A percentile compares a stretch with the other conserved stretches of the same genome.
Evolutionary conservation across 139 green algal genomes (phyloP).

Genomic region (Spirogloea muscicola): DNA sequence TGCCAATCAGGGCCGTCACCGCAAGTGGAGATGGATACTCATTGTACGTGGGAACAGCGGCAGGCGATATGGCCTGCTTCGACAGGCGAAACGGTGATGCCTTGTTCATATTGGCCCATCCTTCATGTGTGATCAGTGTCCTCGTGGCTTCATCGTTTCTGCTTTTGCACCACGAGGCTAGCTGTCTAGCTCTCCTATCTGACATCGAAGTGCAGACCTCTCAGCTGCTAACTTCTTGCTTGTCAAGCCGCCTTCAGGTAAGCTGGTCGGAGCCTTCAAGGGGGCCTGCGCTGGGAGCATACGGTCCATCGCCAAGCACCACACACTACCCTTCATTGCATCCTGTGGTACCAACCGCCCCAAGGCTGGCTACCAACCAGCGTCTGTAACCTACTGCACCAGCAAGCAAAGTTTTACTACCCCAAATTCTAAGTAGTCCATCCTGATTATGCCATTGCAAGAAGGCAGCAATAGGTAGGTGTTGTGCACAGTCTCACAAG

Average conservation of each 20-base stretch:
- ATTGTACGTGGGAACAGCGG: not conserved
- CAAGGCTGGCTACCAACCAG: too few relatives aligned
- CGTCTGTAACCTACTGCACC: too few relatives aligned
- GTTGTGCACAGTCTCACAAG: not conserved
- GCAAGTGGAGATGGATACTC: not conserved
- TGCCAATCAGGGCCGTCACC: not conserved
- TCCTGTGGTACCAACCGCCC: not conserved
- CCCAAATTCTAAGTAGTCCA: not conserved
- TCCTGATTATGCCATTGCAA: not conserved
- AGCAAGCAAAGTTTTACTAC: too few relatives aligned
- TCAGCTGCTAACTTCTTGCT: not conserved
- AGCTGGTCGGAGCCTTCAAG: constrained; percentile 9
- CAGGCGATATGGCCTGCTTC: not conserved
- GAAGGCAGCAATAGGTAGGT: not conserved
- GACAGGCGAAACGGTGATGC: constrained; percentile 2
- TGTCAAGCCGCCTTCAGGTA: not conserved
- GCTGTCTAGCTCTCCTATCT: not conserved
- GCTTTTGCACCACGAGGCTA: not conserved
- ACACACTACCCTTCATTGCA: not conserved
- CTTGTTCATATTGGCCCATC: not conserved
- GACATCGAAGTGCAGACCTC: not conserved
- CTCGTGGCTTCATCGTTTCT: not conserved
- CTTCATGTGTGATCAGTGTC: not conserved
- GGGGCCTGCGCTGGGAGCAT: not conserved
- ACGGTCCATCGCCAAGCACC: not conserved